Percentiles rank a stretch among this genome's conserved stretches.
phyloP scores from a whole-genome alignment of 2,329 filamentous ascomycete genomes.

The Aplosporella prunicola region DNA sequence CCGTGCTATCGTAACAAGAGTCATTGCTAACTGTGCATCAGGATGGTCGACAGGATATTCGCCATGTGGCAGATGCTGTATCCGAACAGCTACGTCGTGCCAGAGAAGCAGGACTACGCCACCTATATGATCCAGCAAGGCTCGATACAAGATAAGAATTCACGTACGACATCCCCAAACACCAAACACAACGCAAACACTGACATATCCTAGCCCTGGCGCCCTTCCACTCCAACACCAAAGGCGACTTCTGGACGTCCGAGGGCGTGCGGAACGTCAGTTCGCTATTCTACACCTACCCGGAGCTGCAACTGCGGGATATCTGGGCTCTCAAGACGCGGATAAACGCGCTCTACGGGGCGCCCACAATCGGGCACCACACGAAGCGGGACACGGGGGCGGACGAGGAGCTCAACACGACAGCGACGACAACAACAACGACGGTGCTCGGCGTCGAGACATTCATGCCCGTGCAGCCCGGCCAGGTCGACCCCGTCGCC shows the following conservation, averaged over 20 bases:
- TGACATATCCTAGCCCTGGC: conserved; percentile 38
- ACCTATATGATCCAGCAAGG: conserved; percentile 53
- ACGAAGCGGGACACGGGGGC: conserved; percentile 8
- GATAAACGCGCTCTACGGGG: conserved; percentile 56
- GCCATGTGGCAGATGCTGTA: conserved; percentile 71
- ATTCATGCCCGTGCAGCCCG: conserved; percentile 6
- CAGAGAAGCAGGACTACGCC: conserved; percentile 41
- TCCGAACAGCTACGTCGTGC: conserved; percentile 55
- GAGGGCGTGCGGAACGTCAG: conserved; percentile 49
- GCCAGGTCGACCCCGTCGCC: conserved; percentile 19
- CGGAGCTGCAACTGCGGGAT: conserved; percentile 45
- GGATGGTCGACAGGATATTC: conserved; percentile 64
- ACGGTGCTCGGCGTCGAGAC: neutral
- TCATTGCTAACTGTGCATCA: conserved; percentile 13
- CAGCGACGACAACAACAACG: conserved; percentile 11
- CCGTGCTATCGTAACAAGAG: no score
- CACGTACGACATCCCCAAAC: conserved; percentile 25
- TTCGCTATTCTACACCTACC: conserved; percentile 65
- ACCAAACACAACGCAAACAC: no score
- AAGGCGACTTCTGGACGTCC: conserved; percentile 60
- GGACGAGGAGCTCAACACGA: conserved; percentile 3
- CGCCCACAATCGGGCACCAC: conserved; percentile 19
- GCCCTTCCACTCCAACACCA: conserved; percentile 53
- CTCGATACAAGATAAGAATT: conserved; percentile 45
- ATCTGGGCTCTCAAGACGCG: conserved; percentile 34